Base-by-base conservation (phyloP, 257 asterid genomes). In the Solanum rostratum region DNA sequence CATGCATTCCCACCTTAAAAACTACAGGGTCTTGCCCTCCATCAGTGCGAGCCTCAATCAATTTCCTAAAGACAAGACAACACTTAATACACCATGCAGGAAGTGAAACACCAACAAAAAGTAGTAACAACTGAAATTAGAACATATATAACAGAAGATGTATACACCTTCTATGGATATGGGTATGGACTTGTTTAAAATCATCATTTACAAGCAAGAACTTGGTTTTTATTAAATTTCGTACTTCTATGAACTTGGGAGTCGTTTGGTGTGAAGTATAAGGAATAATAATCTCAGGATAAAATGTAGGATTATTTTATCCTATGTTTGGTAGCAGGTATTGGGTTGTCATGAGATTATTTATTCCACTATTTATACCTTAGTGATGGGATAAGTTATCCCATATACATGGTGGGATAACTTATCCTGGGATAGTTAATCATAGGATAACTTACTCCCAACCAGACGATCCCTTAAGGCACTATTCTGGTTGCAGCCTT, bases 1-100 rank as follows among this genome's bases (percentile, higher is more conserved):
- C 97, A 92, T 90, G 93, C 95, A 93, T 92, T 85, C 90, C 95
- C 74, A 83, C 87, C 87, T 88, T 85, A 85, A 85, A 71, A 85
- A 89, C 91, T 88, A 90, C 80, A 53, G 55, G 84, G 88, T 81
- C 84, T 86, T 88, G 83, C 84, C 84, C 84, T 69, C 92, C 94
- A 92, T 92, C 52, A 86, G 84, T 85, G 81, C 85, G 85, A 84
- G 85, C 88, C 82, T 84, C 54, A 84, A 84, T 79, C 82, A 83
- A 86, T 88, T 78, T 86, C 92, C 91, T 84, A 84, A 53, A 53
- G 87, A 43, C 84, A 84, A 82, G 76, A 46, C 20, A 87, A 84
- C 68, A 30, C 78, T 80, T 24, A n/a, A 29, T n/a, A 24, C 80
- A 70, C 57, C 60, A 46, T 24, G 41, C 60, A 74, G 60, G 81